Evolutionary conservation across 2,329 filamentous ascomycete genomes (phyloP).

Genomic region (Monosporascus sp.): DNA sequence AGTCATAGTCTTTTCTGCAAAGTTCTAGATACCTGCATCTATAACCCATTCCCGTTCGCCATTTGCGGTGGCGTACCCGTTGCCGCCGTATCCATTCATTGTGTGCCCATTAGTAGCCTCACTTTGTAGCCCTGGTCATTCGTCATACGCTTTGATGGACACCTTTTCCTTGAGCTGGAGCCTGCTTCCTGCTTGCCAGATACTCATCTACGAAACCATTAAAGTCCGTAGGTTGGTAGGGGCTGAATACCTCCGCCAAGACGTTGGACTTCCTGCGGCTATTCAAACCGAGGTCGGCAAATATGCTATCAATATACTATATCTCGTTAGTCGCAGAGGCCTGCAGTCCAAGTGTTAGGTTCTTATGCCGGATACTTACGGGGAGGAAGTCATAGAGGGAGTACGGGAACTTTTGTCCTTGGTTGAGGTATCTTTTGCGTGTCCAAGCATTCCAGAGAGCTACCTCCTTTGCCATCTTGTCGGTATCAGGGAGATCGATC

Average conservation of each 20-base stretch:
- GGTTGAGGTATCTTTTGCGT: conserved; percentile 22
- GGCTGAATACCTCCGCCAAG: conserved; percentile 22
- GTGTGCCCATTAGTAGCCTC: too few relatives aligned
- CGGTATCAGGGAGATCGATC: conserved; percentile 21
- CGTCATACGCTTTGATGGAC: neutral
- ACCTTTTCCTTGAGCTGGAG: conserved; percentile 1
- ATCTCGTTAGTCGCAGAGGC: neutral
- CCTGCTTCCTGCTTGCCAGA: conserved; percentile 7
- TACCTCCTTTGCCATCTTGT: conserved; percentile 24
- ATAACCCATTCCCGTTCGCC: too few relatives aligned
- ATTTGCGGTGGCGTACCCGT: too few relatives aligned
- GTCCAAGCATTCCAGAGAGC: conserved; percentile 29
- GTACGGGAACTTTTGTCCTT: conserved; percentile 25
- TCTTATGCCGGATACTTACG: conserved; percentile 12
- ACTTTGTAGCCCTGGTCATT: too few relatives aligned
- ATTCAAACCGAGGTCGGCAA: conserved; percentile 23
- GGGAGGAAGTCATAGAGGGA: conserved; percentile 26
- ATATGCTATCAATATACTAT: conserved; percentile 26
- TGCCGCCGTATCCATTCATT: too few relatives aligned
- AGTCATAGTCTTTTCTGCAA: too few relatives aligned
- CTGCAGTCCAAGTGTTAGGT: neutral
- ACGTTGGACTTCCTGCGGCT: conserved; percentile 23
- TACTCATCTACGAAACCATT: conserved; percentile 26
- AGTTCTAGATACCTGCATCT: too few relatives aligned
- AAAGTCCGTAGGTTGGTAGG: conserved; percentile 24